Conservation (phyloP, 2,329 filamentous ascomycete genomes). For the Talaromyces sp. region DNA sequence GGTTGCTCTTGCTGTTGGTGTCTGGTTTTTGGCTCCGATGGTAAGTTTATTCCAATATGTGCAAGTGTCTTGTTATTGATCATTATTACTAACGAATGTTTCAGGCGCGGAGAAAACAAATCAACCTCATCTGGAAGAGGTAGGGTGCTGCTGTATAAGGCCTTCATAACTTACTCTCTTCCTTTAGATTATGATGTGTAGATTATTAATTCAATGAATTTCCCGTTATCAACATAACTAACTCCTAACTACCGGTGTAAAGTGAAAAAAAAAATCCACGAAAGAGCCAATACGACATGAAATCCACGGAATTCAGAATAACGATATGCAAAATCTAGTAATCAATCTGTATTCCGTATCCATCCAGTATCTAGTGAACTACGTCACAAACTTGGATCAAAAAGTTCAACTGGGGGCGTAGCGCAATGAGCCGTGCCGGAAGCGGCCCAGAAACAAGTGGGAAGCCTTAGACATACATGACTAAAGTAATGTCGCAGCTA, state of each 20-base stretch:
- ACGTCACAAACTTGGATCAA: neutral
- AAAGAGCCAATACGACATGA: neutral
- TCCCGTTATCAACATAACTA: neutral
- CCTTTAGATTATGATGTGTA: neutral
- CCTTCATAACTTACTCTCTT: neutral
- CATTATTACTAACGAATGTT: neutral
- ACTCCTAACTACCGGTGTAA: neutral
- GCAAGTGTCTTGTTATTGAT: conserved; percentile 4
- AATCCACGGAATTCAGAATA: neutral
- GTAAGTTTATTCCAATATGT: conserved; percentile 51
- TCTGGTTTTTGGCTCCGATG: conserved; percentile 74
- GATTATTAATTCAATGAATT: conserved; percentile 2
- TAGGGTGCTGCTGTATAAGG: neutral
- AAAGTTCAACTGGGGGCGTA: neutral
- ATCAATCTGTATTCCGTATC: conserved; percentile 2
- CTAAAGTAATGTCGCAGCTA: neutral
- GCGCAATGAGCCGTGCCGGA: neutral
- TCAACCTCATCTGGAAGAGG: conserved; percentile 35
- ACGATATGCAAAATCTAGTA: conserved; percentile 1
- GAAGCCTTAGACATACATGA: conserved; percentile 2
- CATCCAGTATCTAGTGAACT: neutral
- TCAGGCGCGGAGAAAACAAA: conserved; percentile 49
- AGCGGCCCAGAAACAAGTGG: neutral
- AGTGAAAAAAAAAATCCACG: neutral
- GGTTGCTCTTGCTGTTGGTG: conserved; percentile 69